Conservation (phyloP, 352 stramenopile genomes). For the Thraustochytrium sp. region DNA sequence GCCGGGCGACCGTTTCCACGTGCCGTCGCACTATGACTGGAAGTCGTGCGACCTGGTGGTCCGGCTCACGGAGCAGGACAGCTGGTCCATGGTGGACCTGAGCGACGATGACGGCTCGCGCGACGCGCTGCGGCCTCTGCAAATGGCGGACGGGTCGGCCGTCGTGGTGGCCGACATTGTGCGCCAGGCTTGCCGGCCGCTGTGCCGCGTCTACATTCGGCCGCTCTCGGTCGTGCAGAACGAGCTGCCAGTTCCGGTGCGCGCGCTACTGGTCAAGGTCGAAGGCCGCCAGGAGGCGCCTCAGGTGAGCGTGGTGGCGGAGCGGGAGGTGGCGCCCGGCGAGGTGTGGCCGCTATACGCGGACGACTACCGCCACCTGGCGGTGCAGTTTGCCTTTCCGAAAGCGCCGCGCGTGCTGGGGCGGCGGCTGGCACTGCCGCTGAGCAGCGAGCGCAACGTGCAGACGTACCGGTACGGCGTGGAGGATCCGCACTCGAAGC, state of each 20-base stretch:
- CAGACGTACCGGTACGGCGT: neutral
- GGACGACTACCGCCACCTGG: neutral
- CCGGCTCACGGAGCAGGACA: neutral
- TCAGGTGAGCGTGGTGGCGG: neutral
- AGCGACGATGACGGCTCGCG: neutral
- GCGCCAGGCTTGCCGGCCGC: neutral
- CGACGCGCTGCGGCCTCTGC: neutral
- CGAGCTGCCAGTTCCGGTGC: neutral
- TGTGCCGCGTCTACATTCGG: neutral
- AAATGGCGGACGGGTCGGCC: neutral
- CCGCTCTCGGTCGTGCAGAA: neutral
- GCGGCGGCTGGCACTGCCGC: neutral
- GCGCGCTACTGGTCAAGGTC: neutral
- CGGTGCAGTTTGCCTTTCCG: neutral
- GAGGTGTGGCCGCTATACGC: neutral
- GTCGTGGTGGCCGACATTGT: neutral
- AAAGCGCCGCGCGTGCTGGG: neutral
- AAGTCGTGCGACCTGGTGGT: neutral
- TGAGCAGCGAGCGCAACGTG: neutral
- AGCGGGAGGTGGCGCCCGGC: neutral
- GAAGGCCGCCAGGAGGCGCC: neutral
- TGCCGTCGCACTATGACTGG: neutral
- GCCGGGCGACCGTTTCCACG: neutral
- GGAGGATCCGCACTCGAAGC: neutral
- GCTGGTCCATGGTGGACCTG: conserved; percentile 4